Evolutionary conservation across 768 basidiomycete genomes (phyloP), one percentile per base, ranked within the genome.

Genomic region (Tricholoma furcatifolium): DNA sequence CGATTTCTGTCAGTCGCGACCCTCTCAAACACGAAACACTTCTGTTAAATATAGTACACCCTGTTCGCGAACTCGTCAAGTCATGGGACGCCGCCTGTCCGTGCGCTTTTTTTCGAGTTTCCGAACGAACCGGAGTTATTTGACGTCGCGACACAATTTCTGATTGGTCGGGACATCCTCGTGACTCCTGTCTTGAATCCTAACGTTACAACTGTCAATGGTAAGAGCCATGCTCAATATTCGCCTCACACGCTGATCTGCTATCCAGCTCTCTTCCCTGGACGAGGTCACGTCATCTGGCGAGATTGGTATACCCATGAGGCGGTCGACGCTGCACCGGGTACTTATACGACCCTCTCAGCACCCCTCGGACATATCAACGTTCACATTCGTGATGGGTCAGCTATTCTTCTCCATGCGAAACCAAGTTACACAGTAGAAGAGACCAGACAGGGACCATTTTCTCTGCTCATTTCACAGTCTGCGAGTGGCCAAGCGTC

Each of bases 81-180:
- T 3, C 62, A 64, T 32, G 88, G 88, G 2, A 82, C 87, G 3
- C 89, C 90, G 4, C 85, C 85, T 10, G 70, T 92, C 35, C 82
- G 83, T 34, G 84, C 91, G 5, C 74, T 91, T 30, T 90, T 88
- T 76, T 91, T 79, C 61, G 85, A 91, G 63, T 91, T 89, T 72
- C 85, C 86, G 0, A 70, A 85, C 38, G 83, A 89, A 55, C 78
- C 83, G 0, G 83, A 85, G 54, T 65, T 85, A 2, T 84, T 85
- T 53, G 69, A 67, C 23, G 67, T 87, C 10, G 84, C 87, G 59
- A 67, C 72, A 20, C 91, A 93, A 65, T 93, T 87, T 73, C 61
- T 92, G 59, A 67, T 92, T 36, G 90, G 91, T 12, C 53, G 75
- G 15, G 79, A 85, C 57, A 76, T 93, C 44, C 78, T 92, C 38